Evolutionary conservation across 1,284 basidiomycete species (phyloP).

Genomic region (Puccinia sorghi): DNA sequence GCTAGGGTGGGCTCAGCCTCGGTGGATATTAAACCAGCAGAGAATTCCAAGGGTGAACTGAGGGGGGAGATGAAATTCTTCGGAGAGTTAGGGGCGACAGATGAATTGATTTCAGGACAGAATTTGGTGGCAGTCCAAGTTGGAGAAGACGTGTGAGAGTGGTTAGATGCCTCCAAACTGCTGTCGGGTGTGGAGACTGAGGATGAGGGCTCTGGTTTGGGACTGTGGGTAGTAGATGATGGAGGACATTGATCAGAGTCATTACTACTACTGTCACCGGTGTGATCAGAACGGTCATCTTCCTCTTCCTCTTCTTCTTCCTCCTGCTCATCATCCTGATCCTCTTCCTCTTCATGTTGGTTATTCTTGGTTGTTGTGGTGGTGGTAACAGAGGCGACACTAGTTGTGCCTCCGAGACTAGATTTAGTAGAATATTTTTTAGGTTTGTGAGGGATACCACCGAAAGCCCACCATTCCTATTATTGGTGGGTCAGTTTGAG

Average conservation of each 20-base stretch:
- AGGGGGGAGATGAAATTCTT: neutral
- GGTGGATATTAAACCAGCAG: conserved; percentile 26
- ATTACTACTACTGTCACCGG: conserved; percentile 18
- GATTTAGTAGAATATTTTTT: conserved; percentile 16
- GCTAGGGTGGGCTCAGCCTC: conserved; percentile 36
- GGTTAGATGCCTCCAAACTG: neutral
- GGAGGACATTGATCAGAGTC: neutral
- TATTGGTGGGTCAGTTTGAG: neutral
- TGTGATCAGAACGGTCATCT: conserved; percentile 39
- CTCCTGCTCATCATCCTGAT: neutral
- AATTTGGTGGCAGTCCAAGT: neutral
- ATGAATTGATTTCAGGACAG: neutral
- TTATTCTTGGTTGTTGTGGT: neutral
- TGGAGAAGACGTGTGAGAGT: neutral
- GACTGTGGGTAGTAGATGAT: conserved; percentile 11
- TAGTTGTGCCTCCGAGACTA: neutral
- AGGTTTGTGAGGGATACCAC: conserved; percentile 20
- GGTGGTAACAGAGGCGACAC: neutral
- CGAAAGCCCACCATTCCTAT: conserved; percentile 45
- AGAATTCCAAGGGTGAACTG: conserved; percentile 1
- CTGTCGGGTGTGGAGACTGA: conserved; percentile 6
- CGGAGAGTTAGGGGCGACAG: neutral
- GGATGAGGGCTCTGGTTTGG: conserved; percentile 4
- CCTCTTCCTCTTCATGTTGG: neutral
- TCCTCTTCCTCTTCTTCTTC: conserved; percentile 17